Conservation (phyloP, 2,329 filamentous ascomycete genomes). For the Paecilomyces niveus region DNA sequence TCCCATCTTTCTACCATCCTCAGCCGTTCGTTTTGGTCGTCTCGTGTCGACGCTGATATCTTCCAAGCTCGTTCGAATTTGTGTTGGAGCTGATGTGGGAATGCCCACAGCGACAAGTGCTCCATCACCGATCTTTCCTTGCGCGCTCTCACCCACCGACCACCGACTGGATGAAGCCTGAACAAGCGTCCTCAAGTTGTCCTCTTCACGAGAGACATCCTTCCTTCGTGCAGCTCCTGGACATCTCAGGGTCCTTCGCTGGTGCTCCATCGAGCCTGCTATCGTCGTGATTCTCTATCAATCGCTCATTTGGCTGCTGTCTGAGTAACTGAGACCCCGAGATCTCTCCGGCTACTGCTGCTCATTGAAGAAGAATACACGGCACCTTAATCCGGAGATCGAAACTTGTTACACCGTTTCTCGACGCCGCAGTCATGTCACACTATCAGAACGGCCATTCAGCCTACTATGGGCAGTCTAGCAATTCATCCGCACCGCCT, state of each 20-base stretch:
- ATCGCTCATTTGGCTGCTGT: background rate
- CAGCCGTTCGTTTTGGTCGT: background rate
- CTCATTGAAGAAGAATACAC: background rate
- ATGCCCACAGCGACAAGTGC: background rate
- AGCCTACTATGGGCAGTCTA: constrained; percentile 37
- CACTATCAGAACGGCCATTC: constrained; percentile 49
- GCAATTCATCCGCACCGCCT: constrained; percentile 21
- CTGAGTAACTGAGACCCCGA: background rate
- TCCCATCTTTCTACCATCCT: background rate
- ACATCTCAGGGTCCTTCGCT: too few species aligned
- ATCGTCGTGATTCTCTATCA: background rate
- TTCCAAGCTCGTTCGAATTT: background rate
- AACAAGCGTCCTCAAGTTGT: background rate
- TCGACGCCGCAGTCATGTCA: constrained; percentile 37
- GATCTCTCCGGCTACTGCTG: background rate
- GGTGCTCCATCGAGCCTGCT: background rate
- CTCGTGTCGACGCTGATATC: background rate
- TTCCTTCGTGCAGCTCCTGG: background rate
- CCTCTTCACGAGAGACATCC: background rate
- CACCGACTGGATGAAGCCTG: background rate
- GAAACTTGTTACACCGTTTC: background rate
- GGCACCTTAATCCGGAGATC: background rate
- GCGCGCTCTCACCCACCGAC: background rate
- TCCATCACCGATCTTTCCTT: background rate
- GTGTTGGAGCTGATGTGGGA: background rate